Evolutionary conservation across 352 stramenopile genomes (phyloP), one percentile per base, ranked within the genome.

Genomic region (Phytophthora hibernalis): DNA sequence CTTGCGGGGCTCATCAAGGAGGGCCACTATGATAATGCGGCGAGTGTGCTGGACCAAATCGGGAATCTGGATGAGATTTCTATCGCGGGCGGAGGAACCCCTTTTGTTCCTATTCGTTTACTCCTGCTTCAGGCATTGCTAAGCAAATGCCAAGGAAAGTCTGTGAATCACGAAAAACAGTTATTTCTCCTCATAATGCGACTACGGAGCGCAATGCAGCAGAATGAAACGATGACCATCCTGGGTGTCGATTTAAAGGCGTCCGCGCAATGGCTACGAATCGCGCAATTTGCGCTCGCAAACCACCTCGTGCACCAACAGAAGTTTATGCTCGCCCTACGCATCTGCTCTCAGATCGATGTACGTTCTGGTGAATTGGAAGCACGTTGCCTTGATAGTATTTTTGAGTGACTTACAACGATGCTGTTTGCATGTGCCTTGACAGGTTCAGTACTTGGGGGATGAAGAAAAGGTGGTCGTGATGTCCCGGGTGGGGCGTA

Each of bases 1-100:
- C 80, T 95, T 58, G 84, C 84, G 6, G 86, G 81, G 1, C 72
- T 93, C 5, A 92, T 93, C 53, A 92, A 93, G 45, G 81, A 92
- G 20, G 82, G 83, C 10, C 82, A 90, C 37, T 90, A 91, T 49
- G 86, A 95, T 56, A 90, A 92, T 47, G 81, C 82, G 1, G 74
- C 83, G 20, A 90, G 80, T 52, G 73, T 91, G 18, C 64, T 95
- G 21, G 78, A 92, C 57, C 82, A 95, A 70, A 85, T 95, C 26
- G 86, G 82, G n/a, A 70, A 83, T 49, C 61, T 92, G 38, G 72
- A 85, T 31, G 77, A 85, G 22, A 44, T 77, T 57, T 59, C 48
- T 38, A n/a, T 53, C 11, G 57, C 54, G 11, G 49, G 38, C 30
- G 65, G 63, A 6, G 67, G 33, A 11, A 58, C 78, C 13, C 53